Evolutionary conservation across 2,329 filamentous ascomycete species (phyloP), one percentile per base, ranked within the genome.

Genomic region (Xylariaceae sp.): DNA sequence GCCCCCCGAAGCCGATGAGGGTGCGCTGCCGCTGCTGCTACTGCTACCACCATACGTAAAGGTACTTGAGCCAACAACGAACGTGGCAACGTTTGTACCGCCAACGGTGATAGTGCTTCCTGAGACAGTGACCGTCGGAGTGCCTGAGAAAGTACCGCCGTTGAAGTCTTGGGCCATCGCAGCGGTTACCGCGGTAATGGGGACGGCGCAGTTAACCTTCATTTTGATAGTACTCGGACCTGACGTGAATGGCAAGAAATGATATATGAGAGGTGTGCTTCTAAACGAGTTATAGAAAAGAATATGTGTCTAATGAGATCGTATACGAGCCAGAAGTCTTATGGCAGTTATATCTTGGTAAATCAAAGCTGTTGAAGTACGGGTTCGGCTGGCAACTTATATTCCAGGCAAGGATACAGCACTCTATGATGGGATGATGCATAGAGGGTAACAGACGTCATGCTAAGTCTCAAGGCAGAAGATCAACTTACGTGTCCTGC

Each of bases 201-300:
- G 50, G 13, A 65, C 10, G 23, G 50, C 47, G n/a, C 37, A 45
- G 27, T 26, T 27, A 35, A 39, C 35, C 60, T 61, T 64, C 64
- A 67, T 65, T 6, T 44, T 63, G 43, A 6, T 40, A 36, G n/a
- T 18, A 45, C n/a, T 41, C n/a, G n/a, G n/a, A n/a, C n/a, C n/a
- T n/a, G n/a, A n/a, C n/a, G n/a, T n/a, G n/a, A n/a, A n/a, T n/a
- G n/a, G n/a, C n/a, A n/a, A n/a, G n/a, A n/a, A n/a, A n/a, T n/a
- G n/a, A n/a, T n/a, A n/a, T n/a, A n/a, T n/a, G n/a, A n/a, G n/a
- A n/a, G n/a, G n/a, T n/a, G n/a, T n/a, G n/a, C n/a, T n/a, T n/a
- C n/a, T n/a, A n/a, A n/a, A n/a, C n/a, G n/a, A n/a, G n/a, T n/a
- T n/a, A n/a, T n/a, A n/a, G n/a, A n/a, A n/a, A n/a, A n/a, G n/a